These are phyloP conservation scores for Hibiscus mutabilis DNA, from an alignment of 345 rosid species.

Conservation along the genomic window DNA sequence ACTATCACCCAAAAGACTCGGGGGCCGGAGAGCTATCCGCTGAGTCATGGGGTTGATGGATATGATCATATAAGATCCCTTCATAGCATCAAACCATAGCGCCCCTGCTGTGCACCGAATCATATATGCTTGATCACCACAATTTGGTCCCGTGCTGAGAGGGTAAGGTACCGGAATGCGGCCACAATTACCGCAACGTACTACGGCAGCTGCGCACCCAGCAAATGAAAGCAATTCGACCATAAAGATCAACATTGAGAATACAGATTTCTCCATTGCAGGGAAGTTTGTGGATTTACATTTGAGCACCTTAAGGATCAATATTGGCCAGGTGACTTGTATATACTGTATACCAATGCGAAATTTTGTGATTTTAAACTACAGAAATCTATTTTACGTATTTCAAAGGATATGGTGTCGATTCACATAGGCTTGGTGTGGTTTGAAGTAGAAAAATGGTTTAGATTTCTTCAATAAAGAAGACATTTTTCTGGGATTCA, in stretches of 20 bases:
- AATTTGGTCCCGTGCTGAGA: background rate
- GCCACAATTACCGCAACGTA: background rate
- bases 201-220: background rate
- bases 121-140: background rate
- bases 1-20: background rate
- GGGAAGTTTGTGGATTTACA: background rate
- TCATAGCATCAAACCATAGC: background rate
- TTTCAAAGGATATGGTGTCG: background rate
- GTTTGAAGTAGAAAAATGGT: background rate
- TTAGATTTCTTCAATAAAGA: background rate
- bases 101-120: background rate
- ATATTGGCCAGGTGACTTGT: background rate
- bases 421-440: background rate
- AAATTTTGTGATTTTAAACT: background rate
- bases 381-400: background rate
- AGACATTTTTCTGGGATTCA: background rate
- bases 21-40: background rate
- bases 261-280: background rate
- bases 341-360: too few species aligned
- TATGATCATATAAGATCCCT: background rate
- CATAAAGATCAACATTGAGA: background rate
- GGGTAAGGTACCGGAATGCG: background rate
- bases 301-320: background rate
- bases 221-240: background rate
- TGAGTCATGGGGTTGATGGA: background rate